A percentile compares a stretch with the other conserved stretches of the same genome.
These are phyloP conservation scores for Lantana camara DNA, from an alignment of 257 asterid species.

Conservation along the genomic window DNA sequence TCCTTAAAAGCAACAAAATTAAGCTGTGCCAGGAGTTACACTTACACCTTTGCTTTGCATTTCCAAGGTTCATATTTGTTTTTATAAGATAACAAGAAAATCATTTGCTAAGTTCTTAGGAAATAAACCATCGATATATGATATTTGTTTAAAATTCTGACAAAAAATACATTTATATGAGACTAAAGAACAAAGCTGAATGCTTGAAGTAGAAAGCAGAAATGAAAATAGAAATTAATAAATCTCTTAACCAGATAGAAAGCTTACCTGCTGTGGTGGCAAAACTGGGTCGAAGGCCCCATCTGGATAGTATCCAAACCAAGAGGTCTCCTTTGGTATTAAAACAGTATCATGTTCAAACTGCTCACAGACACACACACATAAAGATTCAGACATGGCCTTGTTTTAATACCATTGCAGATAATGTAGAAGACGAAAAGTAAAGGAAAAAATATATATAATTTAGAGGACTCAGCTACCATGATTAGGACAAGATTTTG, in stretches of 20 bases:
- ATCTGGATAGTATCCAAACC: constrained; percentile 96
- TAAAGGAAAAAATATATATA: no score
- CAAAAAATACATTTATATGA: neutral
- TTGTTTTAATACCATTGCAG: neutral
- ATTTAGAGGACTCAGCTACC: constrained; percentile 44
- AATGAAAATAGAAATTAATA: neutral
- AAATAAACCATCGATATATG: no score
- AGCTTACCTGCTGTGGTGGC: constrained; percentile 69
- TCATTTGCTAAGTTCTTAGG: no score
- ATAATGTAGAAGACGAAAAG: neutral
- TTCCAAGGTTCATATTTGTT: neutral
- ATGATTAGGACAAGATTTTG: constrained; percentile 85
- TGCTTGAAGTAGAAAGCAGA: neutral
- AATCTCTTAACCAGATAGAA: neutral
- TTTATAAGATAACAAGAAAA: no score
- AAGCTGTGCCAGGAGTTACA: neutral
- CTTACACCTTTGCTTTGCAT: neutral
- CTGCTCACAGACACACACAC: constrained; percentile 40
- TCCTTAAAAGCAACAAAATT: neutral
- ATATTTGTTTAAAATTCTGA: neutral
- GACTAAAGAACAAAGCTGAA: constrained; percentile 4
- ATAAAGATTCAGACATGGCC: neutral
- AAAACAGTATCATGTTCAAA: constrained; percentile 89
- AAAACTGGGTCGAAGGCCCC: constrained; percentile 73
- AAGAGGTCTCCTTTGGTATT: constrained; percentile 92